A percentile compares a stretch with the other conserved stretches of the same genome.
Evolutionary conservation across 805 yeast species (phyloP).

Genomic region (Dipodascopsis tothii): DNA sequence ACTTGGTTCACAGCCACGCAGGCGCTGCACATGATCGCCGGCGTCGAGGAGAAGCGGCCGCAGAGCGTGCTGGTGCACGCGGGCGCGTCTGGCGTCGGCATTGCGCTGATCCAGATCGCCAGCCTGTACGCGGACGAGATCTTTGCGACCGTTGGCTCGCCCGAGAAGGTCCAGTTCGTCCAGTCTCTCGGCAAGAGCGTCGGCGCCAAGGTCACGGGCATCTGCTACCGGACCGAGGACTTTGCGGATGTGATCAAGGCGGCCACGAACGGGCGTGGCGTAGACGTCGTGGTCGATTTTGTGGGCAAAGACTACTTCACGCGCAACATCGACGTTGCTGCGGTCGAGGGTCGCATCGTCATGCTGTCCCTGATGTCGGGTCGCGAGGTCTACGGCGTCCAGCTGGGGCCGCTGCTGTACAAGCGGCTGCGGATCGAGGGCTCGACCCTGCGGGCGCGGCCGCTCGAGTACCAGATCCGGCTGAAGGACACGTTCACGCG

Average conservation of each 20-base stretch:
- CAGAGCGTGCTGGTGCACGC: slow-evolving; percentile 32
- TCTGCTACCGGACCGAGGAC: slow-evolving; percentile 30
- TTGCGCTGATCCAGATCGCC: slow-evolving; percentile 35
- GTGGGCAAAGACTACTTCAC: slow-evolving; percentile 30
- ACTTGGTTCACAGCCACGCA: slow-evolving; percentile 36
- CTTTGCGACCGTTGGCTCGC: slow-evolving; percentile 31
- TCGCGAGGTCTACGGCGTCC: slow-evolving; percentile 15
- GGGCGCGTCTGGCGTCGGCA: slow-evolving; percentile 33
- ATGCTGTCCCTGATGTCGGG: slow-evolving; percentile 28
- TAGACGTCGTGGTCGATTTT: slow-evolving; percentile 31
- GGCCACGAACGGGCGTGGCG: slow-evolving; percentile 29
- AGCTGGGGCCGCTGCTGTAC: slow-evolving; percentile 23
- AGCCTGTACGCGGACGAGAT: slow-evolving; percentile 32
- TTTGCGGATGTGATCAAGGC: slow-evolving; percentile 25
- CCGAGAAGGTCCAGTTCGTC: slow-evolving; percentile 26
- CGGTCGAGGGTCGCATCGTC: slow-evolving; percentile 29
- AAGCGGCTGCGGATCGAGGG: slow-evolving; percentile 29
- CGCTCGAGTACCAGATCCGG: slow-evolving; percentile 24
- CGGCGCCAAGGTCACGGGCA: slow-evolving; percentile 22
- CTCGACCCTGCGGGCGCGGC: slow-evolving; percentile 29
- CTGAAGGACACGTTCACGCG: slow-evolving; percentile 26
- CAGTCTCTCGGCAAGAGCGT: slow-evolving; percentile 19
- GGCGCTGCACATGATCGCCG: slow-evolving; percentile 26
- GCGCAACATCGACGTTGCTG: slow-evolving; percentile 24
- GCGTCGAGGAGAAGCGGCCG: slow-evolving; percentile 28